Evolutionary conservation across 2,329 filamentous ascomycete species (phyloP).

Genomic region (Chaetomium globosum): DNA sequence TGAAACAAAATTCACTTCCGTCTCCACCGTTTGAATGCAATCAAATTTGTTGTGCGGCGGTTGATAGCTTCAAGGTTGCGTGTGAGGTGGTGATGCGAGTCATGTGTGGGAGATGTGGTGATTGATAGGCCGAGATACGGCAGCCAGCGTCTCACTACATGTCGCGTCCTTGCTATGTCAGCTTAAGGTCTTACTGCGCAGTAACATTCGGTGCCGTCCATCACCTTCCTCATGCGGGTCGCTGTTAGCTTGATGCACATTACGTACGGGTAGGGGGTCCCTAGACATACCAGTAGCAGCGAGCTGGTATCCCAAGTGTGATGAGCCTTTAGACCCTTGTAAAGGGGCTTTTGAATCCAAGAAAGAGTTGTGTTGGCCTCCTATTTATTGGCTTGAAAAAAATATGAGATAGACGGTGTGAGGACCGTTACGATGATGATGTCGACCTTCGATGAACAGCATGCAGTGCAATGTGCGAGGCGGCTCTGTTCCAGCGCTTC

Average conservation of each 20-base stretch:
- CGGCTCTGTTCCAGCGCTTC: too few relatives aligned
- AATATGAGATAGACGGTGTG: too few relatives aligned
- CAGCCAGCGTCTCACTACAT: background rate
- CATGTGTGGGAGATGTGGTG: background rate
- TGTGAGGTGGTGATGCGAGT: background rate
- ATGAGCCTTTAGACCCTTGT: too few relatives aligned
- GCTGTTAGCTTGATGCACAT: background rate
- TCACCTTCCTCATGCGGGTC: too few relatives aligned
- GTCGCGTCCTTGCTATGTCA: background rate
- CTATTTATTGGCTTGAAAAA: too few relatives aligned
- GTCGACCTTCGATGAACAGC: too few relatives aligned
- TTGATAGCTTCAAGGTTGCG: background rate
- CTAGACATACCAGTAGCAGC: background rate
- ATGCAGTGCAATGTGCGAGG: too few relatives aligned
- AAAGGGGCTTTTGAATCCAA: too few relatives aligned
- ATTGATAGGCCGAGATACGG: background rate
- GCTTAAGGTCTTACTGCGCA: background rate
- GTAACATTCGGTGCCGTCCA: background rate
- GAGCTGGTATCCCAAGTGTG: too few relatives aligned
- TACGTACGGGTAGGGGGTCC: background rate
- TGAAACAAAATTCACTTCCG: background rate
- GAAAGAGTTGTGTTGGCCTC: too few relatives aligned
- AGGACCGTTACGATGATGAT: too few relatives aligned
- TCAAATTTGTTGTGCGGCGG: too few relatives aligned
- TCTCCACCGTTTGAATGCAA: background rate